Evolutionary conservation across 768 basidiomycete genomes (phyloP).

Genomic region (Serendipita vermifera): DNA sequence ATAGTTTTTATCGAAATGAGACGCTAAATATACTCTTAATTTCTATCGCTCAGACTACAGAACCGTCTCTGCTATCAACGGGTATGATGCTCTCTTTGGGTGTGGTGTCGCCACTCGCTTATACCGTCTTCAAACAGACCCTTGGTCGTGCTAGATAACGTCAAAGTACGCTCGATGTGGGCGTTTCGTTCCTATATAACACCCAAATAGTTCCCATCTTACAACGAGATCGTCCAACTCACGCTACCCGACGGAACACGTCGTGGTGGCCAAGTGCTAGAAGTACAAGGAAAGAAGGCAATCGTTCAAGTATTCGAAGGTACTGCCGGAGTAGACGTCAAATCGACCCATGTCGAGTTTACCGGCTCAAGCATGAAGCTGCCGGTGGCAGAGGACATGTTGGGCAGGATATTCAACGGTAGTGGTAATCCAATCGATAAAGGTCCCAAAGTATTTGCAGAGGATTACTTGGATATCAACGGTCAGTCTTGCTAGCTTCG

Average conservation of each 20-base stretch:
- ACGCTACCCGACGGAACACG: slow-evolving; percentile 91
- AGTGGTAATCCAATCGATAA: slow-evolving; percentile 96
- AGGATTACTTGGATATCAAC: slow-evolving; percentile 98
- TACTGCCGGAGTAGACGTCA: slow-evolving; percentile 94
- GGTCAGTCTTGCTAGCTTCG: slow-evolving; percentile 38
- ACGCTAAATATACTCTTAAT: no score
- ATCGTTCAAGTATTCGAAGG: slow-evolving; percentile 99
- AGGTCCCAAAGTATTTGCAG: slow-evolving; percentile 97
- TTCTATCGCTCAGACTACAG: slow-evolving; percentile 57
- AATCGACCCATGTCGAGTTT: slow-evolving; percentile 94
- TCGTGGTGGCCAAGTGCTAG: slow-evolving; percentile 93
- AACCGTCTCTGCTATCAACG: slow-evolving; percentile 97
- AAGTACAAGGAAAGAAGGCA: slow-evolving; percentile 97
- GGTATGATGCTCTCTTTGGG: slow-evolving; percentile 36
- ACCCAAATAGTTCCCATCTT: slow-evolving; percentile 69
- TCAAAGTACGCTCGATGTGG: slow-evolving; percentile 54
- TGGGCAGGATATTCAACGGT: slow-evolving; percentile 98
- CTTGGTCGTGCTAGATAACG: slow-evolving; percentile 92
- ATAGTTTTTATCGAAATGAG: no score
- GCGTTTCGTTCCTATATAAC: neutral
- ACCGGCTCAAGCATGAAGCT: slow-evolving; percentile 98
- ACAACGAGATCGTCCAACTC: slow-evolving; percentile 95
- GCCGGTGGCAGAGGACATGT: slow-evolving; percentile 97
- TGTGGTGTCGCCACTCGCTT: neutral
- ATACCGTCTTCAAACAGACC: slow-evolving; percentile 40